Base-by-base conservation (phyloP, 1,284 basidiomycete species). In the Sparassis latifolia region DNA sequence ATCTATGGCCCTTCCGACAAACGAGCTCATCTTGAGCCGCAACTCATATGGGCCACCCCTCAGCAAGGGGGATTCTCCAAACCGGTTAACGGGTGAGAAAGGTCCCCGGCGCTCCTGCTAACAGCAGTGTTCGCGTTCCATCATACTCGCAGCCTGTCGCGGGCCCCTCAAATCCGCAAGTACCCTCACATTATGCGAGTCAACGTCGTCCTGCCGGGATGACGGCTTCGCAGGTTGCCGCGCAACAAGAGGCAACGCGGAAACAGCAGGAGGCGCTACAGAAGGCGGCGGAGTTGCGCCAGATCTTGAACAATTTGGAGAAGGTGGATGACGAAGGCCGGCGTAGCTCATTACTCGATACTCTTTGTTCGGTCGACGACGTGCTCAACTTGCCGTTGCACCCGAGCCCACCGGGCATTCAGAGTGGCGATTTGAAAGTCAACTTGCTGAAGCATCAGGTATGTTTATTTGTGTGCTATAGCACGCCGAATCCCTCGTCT, bases 401-500 rank as follows among this genome's bases (percentile, higher is more conserved):
- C 60, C 74, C 82, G 6, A 75, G 73, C 54, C 88, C 90, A 0
- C 89, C 91, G 4, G 77, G 88, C 2, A 69, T 79, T 10, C 71
- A 70, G 20, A 82, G 66, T 28, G 87, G 86, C 2, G 73, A 86
- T 32, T 63, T 93, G 42, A 71, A 71, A 12, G 85, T 89, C 7
- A 76, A 92, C 61, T 69, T 93, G 35, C 64, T 93, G 27, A 87
- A 80, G 56, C 90, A 93, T 62, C 91, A 93, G 73, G 87, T 84
- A 49, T 39, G 66, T 52, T 27, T 55, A 27, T 53, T 59, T 37
- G 50, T 47, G 45, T 58, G 39, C 45, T 40, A 56, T 35, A 29
- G 44, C 52, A 32, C 49, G 42, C 50, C 20, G 20, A 20, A 20
- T 20, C 20, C 20, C 20, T 20, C 20, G 20, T 20, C 20, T 20